A percentile compares a stretch with the other conserved stretches of the same genome.
phyloP scores from a whole-genome alignment of 2,329 filamentous ascomycete species.

The Colletotrichum siamense region DNA sequence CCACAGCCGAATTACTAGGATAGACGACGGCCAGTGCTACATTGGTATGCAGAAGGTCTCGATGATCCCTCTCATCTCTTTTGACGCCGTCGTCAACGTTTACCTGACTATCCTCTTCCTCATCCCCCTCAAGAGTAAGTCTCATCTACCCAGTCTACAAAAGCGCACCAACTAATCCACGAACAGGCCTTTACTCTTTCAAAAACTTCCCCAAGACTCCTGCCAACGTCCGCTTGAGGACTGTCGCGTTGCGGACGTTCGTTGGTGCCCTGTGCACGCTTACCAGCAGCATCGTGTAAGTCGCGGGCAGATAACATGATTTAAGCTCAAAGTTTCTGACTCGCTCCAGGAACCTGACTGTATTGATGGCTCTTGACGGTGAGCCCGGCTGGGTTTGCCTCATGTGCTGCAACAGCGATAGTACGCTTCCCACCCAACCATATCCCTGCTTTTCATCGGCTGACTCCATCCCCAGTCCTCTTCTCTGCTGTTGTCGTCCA shows the following conservation, averaged over 20 bases:
- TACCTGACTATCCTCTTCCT: constrained; percentile 70
- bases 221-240: constrained; percentile 49
- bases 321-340: not conserved
- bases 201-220: constrained; percentile 47
- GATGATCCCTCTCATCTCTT: constrained; percentile 66
- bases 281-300: constrained; percentile 62
- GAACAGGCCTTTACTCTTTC: constrained; percentile 59
- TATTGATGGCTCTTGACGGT: constrained; percentile 63
- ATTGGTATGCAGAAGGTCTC: constrained; percentile 65
- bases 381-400: constrained; percentile 71
- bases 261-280: constrained; percentile 63
- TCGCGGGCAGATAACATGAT: not conserved
- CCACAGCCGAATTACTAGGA: constrained; percentile 60
- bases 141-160: not conserved
- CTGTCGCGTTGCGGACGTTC: constrained; percentile 63
- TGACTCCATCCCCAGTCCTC: constrained; percentile 47
- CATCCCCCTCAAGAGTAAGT: constrained; percentile 60
- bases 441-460: not conserved
- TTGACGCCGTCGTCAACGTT: constrained; percentile 66
- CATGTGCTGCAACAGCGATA: constrained; percentile 69
- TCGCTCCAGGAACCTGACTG: constrained; percentile 57
- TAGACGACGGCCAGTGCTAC: constrained; percentile 61
- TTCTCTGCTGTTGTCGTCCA: constrained; percentile 67
- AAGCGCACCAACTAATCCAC: not conserved
- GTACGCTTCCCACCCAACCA: constrained; percentile 38